Base-by-base conservation (phyloP, 2,329 filamentous ascomycete species). In the Pseudogymnoascus sp. region DNA sequence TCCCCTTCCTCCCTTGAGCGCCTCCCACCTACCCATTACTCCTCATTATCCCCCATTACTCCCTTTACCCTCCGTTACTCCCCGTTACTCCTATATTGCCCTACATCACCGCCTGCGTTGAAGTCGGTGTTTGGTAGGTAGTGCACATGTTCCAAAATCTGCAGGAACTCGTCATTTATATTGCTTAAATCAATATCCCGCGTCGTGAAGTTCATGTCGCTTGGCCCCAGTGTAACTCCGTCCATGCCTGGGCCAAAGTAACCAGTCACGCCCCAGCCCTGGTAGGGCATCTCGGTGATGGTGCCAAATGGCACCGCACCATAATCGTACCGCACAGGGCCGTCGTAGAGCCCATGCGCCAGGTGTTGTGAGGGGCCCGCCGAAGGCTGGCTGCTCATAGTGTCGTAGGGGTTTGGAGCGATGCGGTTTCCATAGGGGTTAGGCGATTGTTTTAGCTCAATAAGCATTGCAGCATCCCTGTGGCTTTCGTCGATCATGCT, bases 371-470 rank as follows among this genome's bases (percentile, higher is more conserved):
- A 53, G 25, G 47, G n/a, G 1, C 47, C 47, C 4, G 47, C n/a
- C n/a, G 47, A 53, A 33, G 47, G n/a, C 9, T 53, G 47, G 6
- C 28, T 53, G 28, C 15, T 53, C 28, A 53, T 53, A 1, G 47
- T 20, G 47, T 53, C 47, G 47, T 53, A 53, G 9, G 47, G 47
- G 47, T 53, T 53, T 9, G 47, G 28, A 20, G 28, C 47, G 28
- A 53, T 53, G 47, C 47, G 15, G 15, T 6, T 33, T 20, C 47
- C 47, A 53, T 53, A 53, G 18, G 70, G 57, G 62, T 71, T 81
- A 0, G 79, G 74, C 1, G 80, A 77, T 65, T 78, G 76, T 37
- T 68, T 66, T 11, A 82, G 71, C 12, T 77, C 78, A 8, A 83
- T 71, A 9, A 79, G 72, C 64, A 78, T 77, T 67, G 79, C 76